Base-by-base conservation (phyloP, 129 eudicot species). In the Escallonia herrerae region DNA sequence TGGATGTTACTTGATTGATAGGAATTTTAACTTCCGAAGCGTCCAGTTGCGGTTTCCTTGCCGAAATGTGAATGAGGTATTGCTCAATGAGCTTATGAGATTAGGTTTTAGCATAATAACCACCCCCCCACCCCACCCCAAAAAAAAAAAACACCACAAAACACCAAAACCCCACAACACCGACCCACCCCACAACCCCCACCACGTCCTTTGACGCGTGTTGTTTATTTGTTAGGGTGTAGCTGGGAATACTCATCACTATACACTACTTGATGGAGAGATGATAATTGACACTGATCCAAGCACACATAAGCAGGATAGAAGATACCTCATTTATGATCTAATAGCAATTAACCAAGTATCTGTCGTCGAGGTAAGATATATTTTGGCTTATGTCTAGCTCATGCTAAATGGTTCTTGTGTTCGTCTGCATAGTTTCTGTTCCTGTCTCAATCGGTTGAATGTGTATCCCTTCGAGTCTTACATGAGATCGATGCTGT, bases 261-360 rank as follows among this genome's bases (percentile, higher is more conserved):
- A 64, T 71, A 85, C 91, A 46, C 81, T 85, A 69, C 91, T 85
- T 63, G 91, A 85, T 55, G 91, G 91, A 63, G 91, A 85, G 74
- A 85, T 85, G 91, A 66, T 85, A 65, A 80, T 85, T 69, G 91
- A 85, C 47, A 81, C 78, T n/a, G 84, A 82, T 39, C 86, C 86
- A 44, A 81, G 65, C 64, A 76, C 84, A 54, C 78, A 73, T 63
- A 81, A 70, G 63, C 91, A 85, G 82, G 91, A 81, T 72, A 76
- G 91, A 56, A 79, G 91, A 81, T 85, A 85, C 57, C 87, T 85
- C 47, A 85, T 85, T 57, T 85, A 81, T 73, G 91, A 85, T 71
- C 65, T 85, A 60, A 78, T 85, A 67, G 91, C 91, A 66, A 75
- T 85, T 55, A 85, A 85, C 67, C 63, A 59, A 53, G 73, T 63